Evolutionary conservation across 495 filamentous ascomycete genomes (phyloP), one percentile per base, ranked within the genome.

Genomic region (Lasiosphaeriaceae sp.): DNA sequence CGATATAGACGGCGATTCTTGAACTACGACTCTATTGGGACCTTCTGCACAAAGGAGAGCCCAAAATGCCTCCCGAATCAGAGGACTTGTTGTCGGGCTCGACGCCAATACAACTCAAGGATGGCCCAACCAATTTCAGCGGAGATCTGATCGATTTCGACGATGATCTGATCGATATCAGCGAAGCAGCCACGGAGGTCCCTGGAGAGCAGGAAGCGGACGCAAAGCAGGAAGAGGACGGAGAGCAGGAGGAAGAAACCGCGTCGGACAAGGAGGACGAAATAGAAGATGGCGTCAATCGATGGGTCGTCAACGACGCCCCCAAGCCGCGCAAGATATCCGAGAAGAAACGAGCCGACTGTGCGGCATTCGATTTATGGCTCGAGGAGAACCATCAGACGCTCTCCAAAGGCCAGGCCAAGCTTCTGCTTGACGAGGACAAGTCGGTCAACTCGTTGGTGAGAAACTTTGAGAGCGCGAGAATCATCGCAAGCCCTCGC

Each of bases 401-500:
- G 0, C 46, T 66, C 17, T 24, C 54, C 5, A 63, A 52, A 21
- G 26, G 21, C 29, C 22, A 50, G 9, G 51, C 43, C 11, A 65
- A 58, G 23, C 31, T 48, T 2, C 7, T 58, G 1, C 29, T 53
- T 11, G 56, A 68, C 45, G 63, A 68, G 12, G 59, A 67, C 45
- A 65, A 60, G 50, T 65, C 68, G 1, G 56, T 58, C 48, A 48
- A 59, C 26, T 20, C 47, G 34, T 58, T 70, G 12, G 58, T 68
- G 8, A 59, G 52, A 44, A 62, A 70, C 17, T 66, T 66, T 26
- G 71, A 72, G 52, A 71, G 64, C 41, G 61, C 76, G 19, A 61
- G 72, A 23, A 86, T 88, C 54, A 89, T 89, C 55, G 77, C 83
- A 14, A 85, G 83, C 56, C 90, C 95, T 14, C 79, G 94, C 31